Base-by-base conservation (phyloP, 2,329 filamentous ascomycete genomes). In the Apiospora aurea region DNA sequence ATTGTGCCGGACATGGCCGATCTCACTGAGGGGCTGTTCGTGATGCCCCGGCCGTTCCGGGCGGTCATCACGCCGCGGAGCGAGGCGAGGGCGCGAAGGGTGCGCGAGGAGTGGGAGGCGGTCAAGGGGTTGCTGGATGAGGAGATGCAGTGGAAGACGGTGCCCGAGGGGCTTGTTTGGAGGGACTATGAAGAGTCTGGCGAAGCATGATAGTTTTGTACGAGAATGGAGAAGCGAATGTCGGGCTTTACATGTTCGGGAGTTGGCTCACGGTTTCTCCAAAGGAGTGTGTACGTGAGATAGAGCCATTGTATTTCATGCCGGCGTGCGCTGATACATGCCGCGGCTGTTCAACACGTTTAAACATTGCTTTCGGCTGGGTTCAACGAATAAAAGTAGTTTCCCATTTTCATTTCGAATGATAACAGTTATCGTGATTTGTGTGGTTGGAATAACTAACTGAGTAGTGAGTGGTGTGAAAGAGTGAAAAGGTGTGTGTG, bases 131-230 rank as follows among this genome's bases (percentile, higher is more conserved):
- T 77, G 38, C 74, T 79, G 8, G 77, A 79, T 71, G 67, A 72
- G 10, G 75, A 78, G 8, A 53, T 75, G 66, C 78, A 79, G 72
- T 79, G 78, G 78, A 76, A 78, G 61, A 69, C 71, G 2, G 75
- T 78, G 1, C 77, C 77, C 2, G 76, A 78, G 49, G 76, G 74
- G 8, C 34, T 78, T 2, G 67, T 69, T 18, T 69, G 67, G 67
- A 69, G 43, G 47, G 67, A 69, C 44, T 49, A 69, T 7, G 67
- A 38, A 38, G 34, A 69, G 67, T 26, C 44, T 2, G 44, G 44
- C 26, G 67, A 47, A 8, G 44, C 8, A 29, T 49, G 16, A 69
- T 38, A 2, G 4, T 16, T 6, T n/a, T 43, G 8, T 24, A 10
- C 10, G 13, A 38, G 26, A 13, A 13, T 18, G 57, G 7, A 18